Evolutionary conservation across 2,329 filamentous ascomycete genomes (phyloP).

Genomic region (Fusarium sp.): DNA sequence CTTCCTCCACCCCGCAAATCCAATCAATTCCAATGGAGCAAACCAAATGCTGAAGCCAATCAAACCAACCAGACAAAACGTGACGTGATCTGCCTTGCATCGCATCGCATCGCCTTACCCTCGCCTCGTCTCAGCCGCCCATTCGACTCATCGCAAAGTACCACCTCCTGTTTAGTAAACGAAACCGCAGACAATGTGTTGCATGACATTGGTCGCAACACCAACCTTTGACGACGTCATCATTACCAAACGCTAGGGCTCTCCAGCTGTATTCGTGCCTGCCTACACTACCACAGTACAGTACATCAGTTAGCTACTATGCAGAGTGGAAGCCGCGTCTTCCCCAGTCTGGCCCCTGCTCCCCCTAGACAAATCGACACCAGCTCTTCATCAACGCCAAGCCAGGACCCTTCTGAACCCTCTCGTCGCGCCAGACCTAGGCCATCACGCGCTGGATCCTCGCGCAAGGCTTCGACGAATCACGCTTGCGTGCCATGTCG

Average conservation of each 20-base stretch:
- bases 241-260: not conserved
- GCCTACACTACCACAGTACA: too few species aligned
- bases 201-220: not conserved
- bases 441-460: not conserved
- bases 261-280: not conserved
- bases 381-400: not conserved
- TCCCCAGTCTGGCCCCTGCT: slow-evolving; percentile 19
- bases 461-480: slow-evolving; percentile 18
- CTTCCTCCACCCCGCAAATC: not conserved
- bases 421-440: not conserved
- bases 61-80: not conserved
- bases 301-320: not conserved
- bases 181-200: not conserved
- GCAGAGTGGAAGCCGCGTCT: slow-evolving; percentile 2
- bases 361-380: slow-evolving; percentile 1
- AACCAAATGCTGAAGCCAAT: not conserved
- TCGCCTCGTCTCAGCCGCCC: not conserved
- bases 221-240: slow-evolving; percentile 28
- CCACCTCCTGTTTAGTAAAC: not conserved
- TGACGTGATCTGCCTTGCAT: not conserved
- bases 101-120: too few species aligned
- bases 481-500: slow-evolving; percentile 20
- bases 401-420: not conserved
- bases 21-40: too few species aligned
- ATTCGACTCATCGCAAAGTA: not conserved